phyloP scores from a whole-genome alignment of 2,329 filamentous ascomycete species.

The Biscogniauxia mediterranea region DNA sequence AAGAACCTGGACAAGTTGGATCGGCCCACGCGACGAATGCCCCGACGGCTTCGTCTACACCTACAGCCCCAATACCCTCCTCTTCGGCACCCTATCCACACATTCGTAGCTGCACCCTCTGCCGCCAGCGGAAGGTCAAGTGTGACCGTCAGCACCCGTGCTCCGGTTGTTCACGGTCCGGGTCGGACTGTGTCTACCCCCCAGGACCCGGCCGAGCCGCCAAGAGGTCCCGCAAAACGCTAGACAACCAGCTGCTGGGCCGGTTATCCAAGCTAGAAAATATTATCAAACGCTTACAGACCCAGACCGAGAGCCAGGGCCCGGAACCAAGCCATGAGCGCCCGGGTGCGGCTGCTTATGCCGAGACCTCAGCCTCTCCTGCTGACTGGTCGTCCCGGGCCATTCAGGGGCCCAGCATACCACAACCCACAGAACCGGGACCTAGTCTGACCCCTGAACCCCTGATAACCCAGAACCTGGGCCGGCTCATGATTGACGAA shows the following conservation, averaged over 20 bases:
- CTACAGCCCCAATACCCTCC: too few relatives aligned
- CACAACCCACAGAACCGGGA: neutral
- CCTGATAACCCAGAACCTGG: conserved; percentile 1
- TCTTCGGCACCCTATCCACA: conserved; percentile 4
- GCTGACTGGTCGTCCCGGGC: neutral
- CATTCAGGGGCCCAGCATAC: neutral
- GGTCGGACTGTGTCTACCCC: conserved; percentile 16
- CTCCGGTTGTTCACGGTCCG: conserved; percentile 16
- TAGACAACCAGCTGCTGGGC: conserved; percentile 16
- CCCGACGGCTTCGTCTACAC: too few relatives aligned
- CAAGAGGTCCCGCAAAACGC: conserved; percentile 16
- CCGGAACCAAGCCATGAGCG: neutral
- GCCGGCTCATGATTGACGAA: conserved; percentile 18
- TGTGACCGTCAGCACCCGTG: conserved; percentile 22
- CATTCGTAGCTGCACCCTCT: conserved; percentile 19
- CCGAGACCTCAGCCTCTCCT: too few relatives aligned
- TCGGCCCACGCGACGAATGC: too few relatives aligned
- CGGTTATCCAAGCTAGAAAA: conserved; percentile 19
- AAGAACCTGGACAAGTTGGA: too few relatives aligned
- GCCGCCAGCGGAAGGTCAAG: conserved; percentile 23
- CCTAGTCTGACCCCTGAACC: neutral
- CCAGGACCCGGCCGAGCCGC: conserved; percentile 19
- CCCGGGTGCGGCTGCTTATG: neutral
- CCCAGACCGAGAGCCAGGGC: conserved; percentile 2
- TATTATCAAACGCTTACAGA: conserved; percentile 14